Percentiles rank a stretch among this genome's conserved stretches.
These are phyloP conservation scores for Rhizopus microsporus DNA, from an alignment of 371 early-diverging fungal genomes.

Conservation along the genomic window DNA sequence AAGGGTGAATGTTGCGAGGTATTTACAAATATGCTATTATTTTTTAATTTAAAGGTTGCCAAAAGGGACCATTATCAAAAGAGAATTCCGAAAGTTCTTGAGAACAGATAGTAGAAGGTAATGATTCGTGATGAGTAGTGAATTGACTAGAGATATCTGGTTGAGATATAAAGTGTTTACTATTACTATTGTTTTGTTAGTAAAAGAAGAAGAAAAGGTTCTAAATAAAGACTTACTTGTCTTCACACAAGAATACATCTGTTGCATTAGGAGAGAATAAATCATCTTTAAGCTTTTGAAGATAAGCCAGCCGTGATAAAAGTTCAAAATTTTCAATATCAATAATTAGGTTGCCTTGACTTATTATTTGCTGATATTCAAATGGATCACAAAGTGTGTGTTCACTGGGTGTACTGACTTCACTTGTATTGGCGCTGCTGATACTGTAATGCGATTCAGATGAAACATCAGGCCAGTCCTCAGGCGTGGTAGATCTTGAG, in stretches of 20 bases:
- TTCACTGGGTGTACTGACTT: slow-evolving; percentile 40
- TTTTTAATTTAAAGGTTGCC: slow-evolving; percentile 3
- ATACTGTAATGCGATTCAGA: slow-evolving; percentile 19
- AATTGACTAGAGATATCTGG: background rate
- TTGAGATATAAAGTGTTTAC: background rate
- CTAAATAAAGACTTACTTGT: slow-evolving; percentile 22
- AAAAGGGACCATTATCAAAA: slow-evolving; percentile 9
- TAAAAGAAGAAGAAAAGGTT: background rate
- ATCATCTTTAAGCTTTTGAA: slow-evolving; percentile 24
- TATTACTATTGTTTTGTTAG: background rate
- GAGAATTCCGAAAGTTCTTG: slow-evolving; percentile 30
- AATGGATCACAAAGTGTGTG: slow-evolving; percentile 14
- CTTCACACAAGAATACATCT: slow-evolving; percentile 43
- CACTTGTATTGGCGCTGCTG: slow-evolving; percentile 26
- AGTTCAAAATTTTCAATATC: slow-evolving; percentile 26
- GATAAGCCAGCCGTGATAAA: slow-evolving; percentile 25
- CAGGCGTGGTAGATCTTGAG: slow-evolving; percentile 7
- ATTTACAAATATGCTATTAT: background rate
- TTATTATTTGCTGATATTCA: slow-evolving; percentile 5
- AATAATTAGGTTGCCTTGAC: slow-evolving; percentile 7
- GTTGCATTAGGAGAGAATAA: slow-evolving; percentile 31
- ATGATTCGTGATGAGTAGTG: background rate
- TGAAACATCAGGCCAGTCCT: slow-evolving; percentile 21
- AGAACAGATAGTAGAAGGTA: slow-evolving; percentile 33
- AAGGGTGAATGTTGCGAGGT: background rate